Conservation (phyloP, 805 yeast species). For the Clavispora carvajalis region DNA sequence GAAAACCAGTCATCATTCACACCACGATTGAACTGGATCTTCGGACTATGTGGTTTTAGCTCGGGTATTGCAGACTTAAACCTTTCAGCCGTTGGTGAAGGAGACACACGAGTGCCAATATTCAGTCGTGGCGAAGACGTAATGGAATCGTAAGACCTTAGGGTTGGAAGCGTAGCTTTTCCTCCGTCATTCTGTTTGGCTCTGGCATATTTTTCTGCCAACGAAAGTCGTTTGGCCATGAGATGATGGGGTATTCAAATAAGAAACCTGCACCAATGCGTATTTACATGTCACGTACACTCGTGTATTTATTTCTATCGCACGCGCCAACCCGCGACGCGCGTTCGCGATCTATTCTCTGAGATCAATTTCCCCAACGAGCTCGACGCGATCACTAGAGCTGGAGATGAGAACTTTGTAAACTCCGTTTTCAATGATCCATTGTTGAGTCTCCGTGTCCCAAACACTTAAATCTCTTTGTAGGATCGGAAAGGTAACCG, state of each 20-base stretch:
- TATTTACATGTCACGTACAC: slow-evolving; percentile 4
- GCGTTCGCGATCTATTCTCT: slow-evolving; percentile 6
- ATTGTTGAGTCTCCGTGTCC: slow-evolving; percentile 51
- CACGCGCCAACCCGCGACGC: neutral
- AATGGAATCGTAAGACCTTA: neutral
- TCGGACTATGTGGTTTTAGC: neutral
- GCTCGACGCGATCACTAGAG: slow-evolving; percentile 42
- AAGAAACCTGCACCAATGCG: neutral
- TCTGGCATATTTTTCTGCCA: slow-evolving; percentile 15
- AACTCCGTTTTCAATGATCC: slow-evolving; percentile 54
- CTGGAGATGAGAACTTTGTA: slow-evolving; percentile 49
- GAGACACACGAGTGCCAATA: neutral
- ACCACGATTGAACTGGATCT: neutral
- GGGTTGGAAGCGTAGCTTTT: neutral
- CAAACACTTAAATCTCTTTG: slow-evolving; percentile 53
- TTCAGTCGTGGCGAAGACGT: neutral
- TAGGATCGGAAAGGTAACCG: slow-evolving; percentile 39
- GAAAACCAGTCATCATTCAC: too few relatives aligned
- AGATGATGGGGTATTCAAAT: neutral
- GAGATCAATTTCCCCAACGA: slow-evolving; percentile 42
- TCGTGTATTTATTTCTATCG: neutral
- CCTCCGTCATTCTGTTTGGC: neutral
- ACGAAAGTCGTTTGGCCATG: slow-evolving; percentile 10
- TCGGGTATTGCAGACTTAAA: neutral
- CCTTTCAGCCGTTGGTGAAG: neutral